These are phyloP conservation scores for Phytophthora syringae DNA, from an alignment of 352 stramenopile genomes.

Conservation along the genomic window DNA sequence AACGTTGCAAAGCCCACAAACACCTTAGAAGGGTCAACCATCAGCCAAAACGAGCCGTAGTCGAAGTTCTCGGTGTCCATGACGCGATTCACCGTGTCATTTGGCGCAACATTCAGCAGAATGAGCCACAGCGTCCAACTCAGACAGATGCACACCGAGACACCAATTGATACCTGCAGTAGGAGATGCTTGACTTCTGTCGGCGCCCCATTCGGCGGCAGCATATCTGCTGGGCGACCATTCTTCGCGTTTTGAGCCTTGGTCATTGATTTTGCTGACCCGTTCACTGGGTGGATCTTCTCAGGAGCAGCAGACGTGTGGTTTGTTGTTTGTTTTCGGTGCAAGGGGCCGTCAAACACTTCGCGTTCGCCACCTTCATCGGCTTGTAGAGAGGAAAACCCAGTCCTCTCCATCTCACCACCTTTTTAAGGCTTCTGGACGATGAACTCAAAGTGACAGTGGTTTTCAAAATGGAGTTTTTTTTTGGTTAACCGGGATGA, in stretches of 20 bases:
- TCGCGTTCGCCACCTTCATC: conserved; percentile 8
- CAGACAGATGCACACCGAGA: conserved; percentile 12
- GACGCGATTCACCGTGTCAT: conserved; percentile 35
- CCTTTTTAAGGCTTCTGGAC: neutral
- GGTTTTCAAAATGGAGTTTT: neutral
- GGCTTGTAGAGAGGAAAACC: neutral
- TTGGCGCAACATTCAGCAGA: conserved; percentile 29
- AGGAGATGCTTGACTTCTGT: no score
- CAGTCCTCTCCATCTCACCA: neutral
- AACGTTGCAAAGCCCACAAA: conserved; percentile 20
- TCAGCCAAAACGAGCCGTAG: conserved; percentile 38
- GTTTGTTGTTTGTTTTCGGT: neutral
- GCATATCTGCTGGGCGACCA: neutral
- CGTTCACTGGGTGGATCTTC: conserved; percentile 2
- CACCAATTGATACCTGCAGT: neutral
- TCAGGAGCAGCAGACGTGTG: neutral
- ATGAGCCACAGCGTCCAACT: conserved; percentile 36
- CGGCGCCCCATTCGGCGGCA: neutral
- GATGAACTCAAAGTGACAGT: neutral
- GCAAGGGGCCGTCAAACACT: conserved; percentile 14
- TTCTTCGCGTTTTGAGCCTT: neutral
- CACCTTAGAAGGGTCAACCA: conserved; percentile 15
- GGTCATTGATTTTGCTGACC: neutral
- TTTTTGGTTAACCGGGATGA: neutral
- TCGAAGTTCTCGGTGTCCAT: conserved; percentile 40